Percentiles rank a stretch among this genome's conserved stretches.
phyloP scores from a whole-genome alignment of 2,329 filamentous ascomycete species.

The Botrytis elliptica region DNA sequence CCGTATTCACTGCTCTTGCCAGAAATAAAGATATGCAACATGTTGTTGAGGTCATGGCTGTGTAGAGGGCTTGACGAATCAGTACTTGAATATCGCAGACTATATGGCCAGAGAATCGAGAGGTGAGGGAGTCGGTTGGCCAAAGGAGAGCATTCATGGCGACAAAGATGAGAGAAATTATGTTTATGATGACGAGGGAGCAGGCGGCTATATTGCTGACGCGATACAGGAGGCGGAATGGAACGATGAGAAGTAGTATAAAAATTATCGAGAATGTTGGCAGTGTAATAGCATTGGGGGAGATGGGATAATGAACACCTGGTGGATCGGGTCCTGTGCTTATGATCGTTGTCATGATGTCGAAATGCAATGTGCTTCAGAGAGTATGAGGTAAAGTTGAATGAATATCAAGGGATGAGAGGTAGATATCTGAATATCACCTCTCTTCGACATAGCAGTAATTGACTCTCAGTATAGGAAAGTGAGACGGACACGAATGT shows the following conservation, averaged over 20 bases:
- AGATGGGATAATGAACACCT: slow-evolving; percentile 13
- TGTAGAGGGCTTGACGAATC: slow-evolving; percentile 51
- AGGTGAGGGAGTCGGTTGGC: slow-evolving; percentile 53
- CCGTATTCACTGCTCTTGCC: slow-evolving; percentile 58
- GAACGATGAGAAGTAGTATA: slow-evolving; percentile 53
- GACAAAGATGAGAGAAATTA: slow-evolving; percentile 56
- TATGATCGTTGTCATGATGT: slow-evolving; percentile 5
- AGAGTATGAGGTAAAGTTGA: neutral
- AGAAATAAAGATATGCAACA: slow-evolving; percentile 60
- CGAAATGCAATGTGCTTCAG: neutral
- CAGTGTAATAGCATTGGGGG: slow-evolving; percentile 43
- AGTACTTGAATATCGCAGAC: slow-evolving; percentile 66
- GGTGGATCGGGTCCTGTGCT: neutral
- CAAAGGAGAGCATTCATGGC: slow-evolving; percentile 64
- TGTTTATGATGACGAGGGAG: slow-evolving; percentile 55
- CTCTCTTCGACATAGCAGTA: neutral
- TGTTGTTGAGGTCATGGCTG: slow-evolving; percentile 53
- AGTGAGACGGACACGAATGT: slow-evolving; percentile 3
- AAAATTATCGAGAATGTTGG: slow-evolving; percentile 50
- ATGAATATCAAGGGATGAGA: neutral
- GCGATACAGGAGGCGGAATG: slow-evolving; percentile 58
- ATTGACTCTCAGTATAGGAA: neutral
- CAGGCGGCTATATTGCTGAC: slow-evolving; percentile 60
- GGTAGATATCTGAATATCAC: neutral
- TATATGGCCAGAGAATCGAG: slow-evolving; percentile 56